A percentile compares a stretch with the other conserved stretches of the same genome.
Evolutionary conservation across 306 rosid species (phyloP).

Genomic region (Cucumis sativus): DNA sequence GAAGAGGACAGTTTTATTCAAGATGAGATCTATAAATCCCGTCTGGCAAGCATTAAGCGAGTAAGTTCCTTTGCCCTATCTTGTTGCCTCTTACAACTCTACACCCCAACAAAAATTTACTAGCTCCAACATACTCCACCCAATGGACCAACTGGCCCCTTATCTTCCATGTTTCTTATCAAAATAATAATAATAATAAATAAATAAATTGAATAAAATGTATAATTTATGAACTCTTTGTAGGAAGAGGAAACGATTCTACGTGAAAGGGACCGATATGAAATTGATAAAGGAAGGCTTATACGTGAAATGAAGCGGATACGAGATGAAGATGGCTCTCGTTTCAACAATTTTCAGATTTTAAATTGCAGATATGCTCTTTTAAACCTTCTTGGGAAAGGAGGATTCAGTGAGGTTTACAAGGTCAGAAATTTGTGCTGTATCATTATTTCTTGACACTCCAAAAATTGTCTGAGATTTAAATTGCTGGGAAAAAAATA

Average conservation of each 20-base stretch:
- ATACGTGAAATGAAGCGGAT: constrained; percentile 99
- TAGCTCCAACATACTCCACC: no score
- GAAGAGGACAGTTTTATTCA: constrained; percentile 73
- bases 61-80: constrained; percentile 28
- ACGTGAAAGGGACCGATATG: constrained; percentile 94
- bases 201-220: no score
- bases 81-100: not conserved
- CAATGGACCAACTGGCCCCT: no score
- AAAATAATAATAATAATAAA: no score
- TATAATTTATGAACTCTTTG: constrained; percentile 3
- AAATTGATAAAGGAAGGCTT: constrained; percentile 86
- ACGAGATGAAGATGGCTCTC: constrained; percentile 99
- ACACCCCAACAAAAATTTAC: no score
- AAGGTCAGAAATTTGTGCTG: constrained; percentile 54
- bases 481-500: constrained; percentile 15
- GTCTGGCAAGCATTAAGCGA: constrained; percentile 87
- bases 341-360: constrained; percentile 96
- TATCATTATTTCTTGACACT: not conserved
- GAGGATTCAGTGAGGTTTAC: constrained; percentile 99
- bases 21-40: constrained; percentile 87
- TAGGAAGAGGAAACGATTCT: constrained; percentile 82
- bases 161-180: no score
- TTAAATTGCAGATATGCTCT: constrained; percentile 81
- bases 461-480: constrained; percentile 6
- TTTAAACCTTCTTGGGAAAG: constrained; percentile 97